These are phyloP conservation scores for Colletotrichum lupini DNA, from an alignment of 2,329 filamentous ascomycete genomes.

Conservation along the genomic window DNA sequence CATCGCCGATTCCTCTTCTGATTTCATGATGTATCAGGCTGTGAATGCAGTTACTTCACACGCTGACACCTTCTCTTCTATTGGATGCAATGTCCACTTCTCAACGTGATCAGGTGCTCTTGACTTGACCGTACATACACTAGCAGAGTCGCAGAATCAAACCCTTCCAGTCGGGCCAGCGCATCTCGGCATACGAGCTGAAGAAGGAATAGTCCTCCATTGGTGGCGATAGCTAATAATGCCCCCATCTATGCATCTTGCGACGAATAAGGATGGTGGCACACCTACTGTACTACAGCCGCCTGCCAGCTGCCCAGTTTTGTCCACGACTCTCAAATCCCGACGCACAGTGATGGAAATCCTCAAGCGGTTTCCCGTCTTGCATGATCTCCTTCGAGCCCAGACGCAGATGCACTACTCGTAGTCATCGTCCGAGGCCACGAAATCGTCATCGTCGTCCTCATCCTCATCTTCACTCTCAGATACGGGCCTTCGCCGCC, in stretches of 20 bases:
- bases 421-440: slow-evolving; percentile 30
- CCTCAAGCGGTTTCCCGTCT: not conserved
- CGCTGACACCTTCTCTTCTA: not conserved
- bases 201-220: not conserved
- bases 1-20: not conserved
- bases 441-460: slow-evolving; percentile 21
- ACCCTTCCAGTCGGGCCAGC: not conserved
- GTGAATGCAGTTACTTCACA: not conserved
- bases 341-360: not conserved
- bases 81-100: not conserved
- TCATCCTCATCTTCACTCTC: slow-evolving; percentile 31
- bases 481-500: slow-evolving; percentile 10
- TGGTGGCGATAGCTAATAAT: not conserved
- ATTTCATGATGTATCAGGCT: not conserved
- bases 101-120: slow-evolving; percentile 10
- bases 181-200: not conserved
- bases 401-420: not conserved
- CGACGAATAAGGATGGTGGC: not conserved
- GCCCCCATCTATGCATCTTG: not conserved
- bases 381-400: not conserved
- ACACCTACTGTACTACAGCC: not conserved
- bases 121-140: not conserved
- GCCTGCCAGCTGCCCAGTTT: not conserved
- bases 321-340: not conserved
- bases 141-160: not conserved